These are phyloP conservation scores for Gracilaria domingensis DNA, from an alignment of 23 red algal genomes.

Conservation along the genomic window DNA sequence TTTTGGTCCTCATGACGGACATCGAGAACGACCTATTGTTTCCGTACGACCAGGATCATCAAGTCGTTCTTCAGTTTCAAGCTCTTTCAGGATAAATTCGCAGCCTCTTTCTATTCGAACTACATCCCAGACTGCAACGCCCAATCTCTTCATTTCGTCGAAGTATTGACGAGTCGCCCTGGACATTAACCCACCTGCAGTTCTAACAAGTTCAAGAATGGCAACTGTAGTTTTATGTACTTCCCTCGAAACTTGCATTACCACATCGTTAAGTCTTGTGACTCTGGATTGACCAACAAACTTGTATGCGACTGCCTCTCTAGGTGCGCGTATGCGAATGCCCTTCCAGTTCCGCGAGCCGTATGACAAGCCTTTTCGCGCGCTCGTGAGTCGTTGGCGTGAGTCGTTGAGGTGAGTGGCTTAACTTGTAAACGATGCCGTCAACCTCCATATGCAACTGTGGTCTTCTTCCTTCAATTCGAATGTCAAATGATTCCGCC, in stretches of 20 bases:
- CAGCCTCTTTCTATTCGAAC: conserved; percentile 73
- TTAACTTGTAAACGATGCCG: conserved; percentile 78
- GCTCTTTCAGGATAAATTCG: conserved; percentile 85
- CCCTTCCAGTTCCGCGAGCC: too few species aligned
- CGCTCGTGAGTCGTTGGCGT: conserved; percentile 58
- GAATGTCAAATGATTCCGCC: conserved; percentile 49
- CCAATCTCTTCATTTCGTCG: conserved; percentile 69
- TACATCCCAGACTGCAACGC: conserved; percentile 46
- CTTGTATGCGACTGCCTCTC: conserved; percentile 78
- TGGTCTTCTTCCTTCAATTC: conserved; percentile 46
- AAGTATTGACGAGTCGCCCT: conserved; percentile 88
- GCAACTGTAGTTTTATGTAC: conserved; percentile 85
- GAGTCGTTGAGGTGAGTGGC: too few species aligned
- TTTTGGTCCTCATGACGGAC: conserved; percentile 57
- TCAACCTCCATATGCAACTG: conserved; percentile 62
- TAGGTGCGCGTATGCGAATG: too few species aligned
- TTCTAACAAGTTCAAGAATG: conserved; percentile 56
- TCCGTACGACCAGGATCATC: background rate
- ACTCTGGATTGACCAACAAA: conserved; percentile 54
- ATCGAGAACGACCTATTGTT: conserved; percentile 19
- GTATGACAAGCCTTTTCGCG: conserved; percentile 60
- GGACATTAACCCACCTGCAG: conserved; percentile 73
- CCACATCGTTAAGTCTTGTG: conserved; percentile 66
- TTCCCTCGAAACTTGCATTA: conserved; percentile 76
- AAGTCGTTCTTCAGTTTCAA: conserved; percentile 9